phyloP scores from a whole-genome alignment of 106 monocot species.

The Vanilla planifolia region DNA sequence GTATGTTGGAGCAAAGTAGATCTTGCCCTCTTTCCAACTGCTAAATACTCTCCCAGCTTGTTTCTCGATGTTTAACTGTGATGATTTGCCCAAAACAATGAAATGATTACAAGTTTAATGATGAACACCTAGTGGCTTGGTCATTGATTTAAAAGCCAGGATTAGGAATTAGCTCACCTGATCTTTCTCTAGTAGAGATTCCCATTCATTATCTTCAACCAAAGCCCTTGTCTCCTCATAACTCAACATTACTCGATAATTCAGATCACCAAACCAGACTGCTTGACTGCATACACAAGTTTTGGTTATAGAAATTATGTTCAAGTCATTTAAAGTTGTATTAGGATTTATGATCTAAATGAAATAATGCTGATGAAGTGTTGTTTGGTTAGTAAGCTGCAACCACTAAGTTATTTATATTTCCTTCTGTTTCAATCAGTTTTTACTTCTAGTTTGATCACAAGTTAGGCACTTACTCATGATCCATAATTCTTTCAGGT shows the following conservation, averaged over 20 bases:
- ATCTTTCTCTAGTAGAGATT: slow-evolving; percentile 71
- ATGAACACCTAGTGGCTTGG: too few relatives aligned
- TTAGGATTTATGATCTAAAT: too few relatives aligned
- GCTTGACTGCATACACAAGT: slow-evolving; percentile 54
- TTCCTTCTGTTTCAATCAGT: not conserved
- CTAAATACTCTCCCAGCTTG: slow-evolving; percentile 78
- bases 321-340: too few relatives aligned
- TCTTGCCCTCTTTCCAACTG: slow-evolving; percentile 83
- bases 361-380: too few relatives aligned
- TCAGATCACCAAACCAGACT: slow-evolving; percentile 90
- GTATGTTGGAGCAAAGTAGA: slow-evolving; percentile 83
- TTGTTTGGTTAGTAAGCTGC: too few relatives aligned
- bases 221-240: slow-evolving; percentile 52
- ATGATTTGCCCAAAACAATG: not conserved
- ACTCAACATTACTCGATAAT: slow-evolving; percentile 69
- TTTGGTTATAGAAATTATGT: too few relatives aligned
- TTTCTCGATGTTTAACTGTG: slow-evolving; percentile 53
- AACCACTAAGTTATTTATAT: not conserved
- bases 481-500: slow-evolving; percentile 79
- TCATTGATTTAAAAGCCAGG: too few relatives aligned
- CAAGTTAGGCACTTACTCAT: slow-evolving; percentile 51
- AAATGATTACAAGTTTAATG: too few relatives aligned
- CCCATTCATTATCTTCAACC: slow-evolving; percentile 77
- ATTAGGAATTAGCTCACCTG: slow-evolving; percentile 33
- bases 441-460: not conserved